Evolutionary conservation across 169 alveolate species (phyloP), one percentile per base, ranked within the genome.

Genomic region (Eimeria praecox): DNA sequence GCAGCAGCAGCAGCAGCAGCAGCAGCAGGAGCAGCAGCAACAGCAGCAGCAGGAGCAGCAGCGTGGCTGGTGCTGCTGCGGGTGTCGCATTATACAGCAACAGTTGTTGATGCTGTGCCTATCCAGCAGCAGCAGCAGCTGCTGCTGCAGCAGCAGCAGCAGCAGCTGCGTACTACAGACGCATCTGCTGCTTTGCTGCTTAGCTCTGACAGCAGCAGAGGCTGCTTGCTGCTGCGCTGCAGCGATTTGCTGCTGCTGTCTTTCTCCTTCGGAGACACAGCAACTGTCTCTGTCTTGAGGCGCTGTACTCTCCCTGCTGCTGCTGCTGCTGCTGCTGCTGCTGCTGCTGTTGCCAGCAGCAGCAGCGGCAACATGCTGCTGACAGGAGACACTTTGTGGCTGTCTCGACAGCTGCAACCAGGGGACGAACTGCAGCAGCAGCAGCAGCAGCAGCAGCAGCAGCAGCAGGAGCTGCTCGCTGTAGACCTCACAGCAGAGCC

Each of bases 321-420:
- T 30, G 73, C 77, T 27, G 91, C 75, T 27, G 90, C 90, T 24
- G 91, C 91, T 33, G 91, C 91, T 56, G 91, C 91, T 83, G 91
- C 91, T 52, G 92, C 92, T 49, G 64, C 49, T 49, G 90, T 49
- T 16, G 14, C 46, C 42, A 24, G 92, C 78, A 85, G 59, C 73
- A 42, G 59, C 59, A 24, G 52, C 75, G 14, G 54, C 75, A 42
- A 40, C 18, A 71, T 49, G 69, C 59, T 85, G 56, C 78, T 85
- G 33, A 33, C 56, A 2, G 78, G 64, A 38, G 78, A 59, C 80
- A 85, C 80, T 22, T n/a, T 85, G 75, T 85, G 92, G 92, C 92
- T 85, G 42, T n/a, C 62, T 85, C 71, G 35, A 2, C 78, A 64
- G 38, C 30, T 52, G 92, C 92, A 85, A 59, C 73, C 5, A 24